Evolutionary conservation across 2,329 filamentous ascomycete genomes (phyloP).

Genomic region (Nectriaceae sp.): DNA sequence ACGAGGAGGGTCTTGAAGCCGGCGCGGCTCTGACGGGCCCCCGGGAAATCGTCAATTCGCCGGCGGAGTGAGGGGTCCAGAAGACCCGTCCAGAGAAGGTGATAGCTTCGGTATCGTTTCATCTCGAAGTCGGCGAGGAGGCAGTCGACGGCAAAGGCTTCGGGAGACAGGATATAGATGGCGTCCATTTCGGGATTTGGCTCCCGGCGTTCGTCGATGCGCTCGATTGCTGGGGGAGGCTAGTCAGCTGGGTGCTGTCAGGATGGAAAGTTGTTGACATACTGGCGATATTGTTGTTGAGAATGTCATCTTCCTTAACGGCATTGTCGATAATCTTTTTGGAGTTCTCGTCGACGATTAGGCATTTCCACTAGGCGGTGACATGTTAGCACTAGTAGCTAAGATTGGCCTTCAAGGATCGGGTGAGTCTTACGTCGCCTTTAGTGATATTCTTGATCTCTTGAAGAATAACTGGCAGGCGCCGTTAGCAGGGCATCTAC

Average conservation of each 20-base stretch:
- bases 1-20: constrained; percentile 81
- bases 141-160: constrained; percentile 88
- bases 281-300: constrained; percentile 97
- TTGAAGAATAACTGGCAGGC: constrained; percentile 35
- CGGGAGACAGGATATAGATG: constrained; percentile 86
- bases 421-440: constrained; percentile 67
- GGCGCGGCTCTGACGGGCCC: constrained; percentile 73
- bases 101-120: constrained; percentile 75
- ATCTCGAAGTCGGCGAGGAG: constrained; percentile 90
- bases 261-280: constrained; percentile 37
- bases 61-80: constrained; percentile 70
- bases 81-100: constrained; percentile 82
- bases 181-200: constrained; percentile 90
- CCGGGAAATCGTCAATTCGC: constrained; percentile 71
- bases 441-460: constrained; percentile 74
- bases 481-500: constrained; percentile 19
- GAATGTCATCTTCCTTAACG: constrained; percentile 92
- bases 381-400: constrained; percentile 16
- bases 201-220: constrained; percentile 83
- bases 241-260: constrained; percentile 12
- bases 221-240: constrained; percentile 75
- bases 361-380: constrained; percentile 81
- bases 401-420: neutral
- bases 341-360: constrained; percentile 84
- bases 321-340: constrained; percentile 88